Base-by-base conservation (phyloP, 108 stramenopile genomes). In the Licmophora abbreviata region DNA sequence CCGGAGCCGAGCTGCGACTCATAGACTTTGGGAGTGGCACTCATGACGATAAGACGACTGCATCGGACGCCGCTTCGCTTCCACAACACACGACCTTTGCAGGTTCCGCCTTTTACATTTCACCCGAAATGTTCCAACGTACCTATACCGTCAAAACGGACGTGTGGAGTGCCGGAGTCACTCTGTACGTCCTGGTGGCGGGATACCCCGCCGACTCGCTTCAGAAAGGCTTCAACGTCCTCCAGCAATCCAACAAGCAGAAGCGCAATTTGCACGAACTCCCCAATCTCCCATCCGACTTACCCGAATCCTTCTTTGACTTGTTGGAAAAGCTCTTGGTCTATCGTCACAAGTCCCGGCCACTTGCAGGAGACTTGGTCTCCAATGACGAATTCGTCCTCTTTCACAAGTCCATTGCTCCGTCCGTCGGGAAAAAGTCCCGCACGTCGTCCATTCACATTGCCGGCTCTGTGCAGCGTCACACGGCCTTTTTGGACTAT, bases 1-100 rank as follows among this genome's bases (percentile, higher is more conserved):
- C 73, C 8, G 68, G 67, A 20, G 64, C 74, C 33, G 77, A 76
- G 10, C 50, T 91, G 14, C 65, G 82, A 17, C 54, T 91, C 29
- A 91, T 91, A 40, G 88, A 91, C 60, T 91, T 79, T 63, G 88
- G 88, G 33, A 77, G 77, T n/a, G 85, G 84, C 23, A 77, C 73
- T 8, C 37, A 76, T 29, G 75, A 74, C 40, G 24, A 22, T 48
- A 41, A 8, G 56, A 48, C 11, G 63, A 69, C 6, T 56, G 56
- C 9, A 7, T 51, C 23, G 29, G 8, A 7, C 6, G n/a, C 42
- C 3, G 44, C 22, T 32, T 12, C 29, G 28, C 15, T 12, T 14
- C n/a, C 25, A 38, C 40, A 32, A 31, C 62, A 85, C 51, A 83
- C 82, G 22, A 91, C 88, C 2, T 91, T 84, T 61, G 84, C 84